Percentiles rank a stretch among this genome's conserved stretches.
These are phyloP conservation scores for Lepidium sativum DNA, from an alignment of 345 rosid genomes.

Conservation along the genomic window DNA sequence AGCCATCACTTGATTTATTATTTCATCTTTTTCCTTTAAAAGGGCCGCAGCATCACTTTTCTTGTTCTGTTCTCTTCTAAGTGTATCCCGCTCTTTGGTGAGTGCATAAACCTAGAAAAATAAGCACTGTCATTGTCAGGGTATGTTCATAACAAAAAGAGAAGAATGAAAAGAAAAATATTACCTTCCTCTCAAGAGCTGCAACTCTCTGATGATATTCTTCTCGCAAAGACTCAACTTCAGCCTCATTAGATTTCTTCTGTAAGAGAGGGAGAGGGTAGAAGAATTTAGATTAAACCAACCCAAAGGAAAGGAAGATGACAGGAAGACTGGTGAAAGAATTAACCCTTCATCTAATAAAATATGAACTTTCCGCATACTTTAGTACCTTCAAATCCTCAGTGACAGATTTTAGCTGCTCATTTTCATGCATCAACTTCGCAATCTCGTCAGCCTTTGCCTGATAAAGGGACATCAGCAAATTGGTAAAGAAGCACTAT, in stretches of 20 bases:
- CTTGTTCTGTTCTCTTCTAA: constrained; percentile 89
- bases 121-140: constrained; percentile 1
- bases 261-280: constrained; percentile 32
- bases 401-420: constrained; percentile 63
- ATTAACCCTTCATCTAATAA: constrained; percentile 2
- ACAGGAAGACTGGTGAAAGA: neutral
- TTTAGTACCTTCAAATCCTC: constrained; percentile 82
- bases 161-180: constrained; percentile 1
- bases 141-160: neutral
- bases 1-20: constrained; percentile 96
- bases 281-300: constrained; percentile 11
- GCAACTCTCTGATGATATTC: constrained; percentile 98
- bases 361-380: constrained; percentile 7
- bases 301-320: constrained; percentile 2
- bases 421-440: constrained; percentile 91
- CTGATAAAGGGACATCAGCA: constrained; percentile 33
- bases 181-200: constrained; percentile 90
- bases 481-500: constrained; percentile 12
- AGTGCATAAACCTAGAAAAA: constrained; percentile 80
- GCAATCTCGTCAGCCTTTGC: constrained; percentile 99
- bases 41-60: constrained; percentile 97
- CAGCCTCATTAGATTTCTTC: constrained; percentile 88
- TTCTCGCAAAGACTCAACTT: constrained; percentile 91
- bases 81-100: constrained; percentile 97
- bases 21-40: constrained; percentile 98